Conservation (phyloP, 257 asterid species). For the Plectranthus barbatus region DNA sequence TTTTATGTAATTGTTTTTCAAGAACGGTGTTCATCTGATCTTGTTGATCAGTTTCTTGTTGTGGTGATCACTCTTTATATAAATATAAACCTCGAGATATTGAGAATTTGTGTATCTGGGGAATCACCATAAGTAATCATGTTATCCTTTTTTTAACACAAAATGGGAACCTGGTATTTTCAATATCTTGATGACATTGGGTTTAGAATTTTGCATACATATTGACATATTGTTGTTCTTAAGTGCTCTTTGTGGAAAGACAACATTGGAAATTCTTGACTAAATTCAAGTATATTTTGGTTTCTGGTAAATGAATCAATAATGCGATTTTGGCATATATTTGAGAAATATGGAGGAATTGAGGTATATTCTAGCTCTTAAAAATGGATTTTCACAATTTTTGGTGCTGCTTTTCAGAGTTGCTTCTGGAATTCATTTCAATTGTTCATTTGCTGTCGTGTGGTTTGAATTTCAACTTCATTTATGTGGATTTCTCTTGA, state of each 20-base stretch:
- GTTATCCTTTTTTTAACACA: not conserved
- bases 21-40: slow-evolving; percentile 15
- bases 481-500: not conserved
- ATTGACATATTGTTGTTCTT: not conserved
- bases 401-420: not conserved
- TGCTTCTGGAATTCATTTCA: not conserved
- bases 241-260: not conserved
- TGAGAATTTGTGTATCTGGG: not conserved
- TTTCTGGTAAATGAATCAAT: not conserved
- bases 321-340: not conserved
- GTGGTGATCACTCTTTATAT: not conserved
- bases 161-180: not conserved
- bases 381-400: not conserved
- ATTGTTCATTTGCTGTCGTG: not conserved
- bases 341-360: not conserved
- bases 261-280: slow-evolving; percentile 1
- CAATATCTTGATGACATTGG: not conserved
- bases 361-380: not conserved
- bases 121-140: not conserved
- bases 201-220: not conserved
- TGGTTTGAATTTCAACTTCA: not conserved
- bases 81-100: not conserved
- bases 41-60: slow-evolving; percentile 8
- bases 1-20: not conserved
- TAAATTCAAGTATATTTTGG: not conserved